Conservation (phyloP, 495 filamentous ascomycete species). For the Arthonia radiata region DNA sequence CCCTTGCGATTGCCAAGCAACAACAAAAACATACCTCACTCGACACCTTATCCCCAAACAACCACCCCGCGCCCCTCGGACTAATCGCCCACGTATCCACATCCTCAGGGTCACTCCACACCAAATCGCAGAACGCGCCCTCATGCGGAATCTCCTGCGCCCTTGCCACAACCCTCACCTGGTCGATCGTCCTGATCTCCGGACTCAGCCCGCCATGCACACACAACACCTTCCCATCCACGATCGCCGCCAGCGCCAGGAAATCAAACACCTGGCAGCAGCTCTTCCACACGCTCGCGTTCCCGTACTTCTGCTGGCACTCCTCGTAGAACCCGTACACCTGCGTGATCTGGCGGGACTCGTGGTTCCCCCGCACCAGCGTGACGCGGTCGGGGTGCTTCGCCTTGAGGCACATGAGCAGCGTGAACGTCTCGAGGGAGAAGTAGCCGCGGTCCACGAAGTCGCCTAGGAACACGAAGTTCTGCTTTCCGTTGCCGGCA, state of each 20-base stretch:
- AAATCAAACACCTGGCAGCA: constrained; percentile 99
- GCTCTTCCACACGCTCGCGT: constrained; percentile 95
- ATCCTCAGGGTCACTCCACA: constrained; percentile 96
- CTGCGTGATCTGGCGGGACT: constrained; percentile 93
- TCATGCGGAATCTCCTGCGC: constrained; percentile 97
- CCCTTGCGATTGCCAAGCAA: constrained; percentile 1
- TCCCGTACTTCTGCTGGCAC: constrained; percentile 92
- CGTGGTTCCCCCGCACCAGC: constrained; percentile 89
- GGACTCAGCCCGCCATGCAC: constrained; percentile 93
- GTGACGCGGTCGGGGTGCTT: constrained; percentile 91
- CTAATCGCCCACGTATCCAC: constrained; percentile 96
- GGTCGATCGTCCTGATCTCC: constrained; percentile 87
- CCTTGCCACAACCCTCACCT: constrained; percentile 88
- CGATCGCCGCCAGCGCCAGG: constrained; percentile 81
- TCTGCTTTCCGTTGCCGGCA: constrained; percentile 39
- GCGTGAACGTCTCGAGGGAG: constrained; percentile 84
- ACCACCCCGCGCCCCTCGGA: constrained; percentile 83
- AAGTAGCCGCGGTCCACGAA: constrained; percentile 97
- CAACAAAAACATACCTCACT: constrained; percentile 31
- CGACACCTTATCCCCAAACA: constrained; percentile 91
- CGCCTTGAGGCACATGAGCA: constrained; percentile 88
- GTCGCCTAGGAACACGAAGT: constrained; percentile 90
- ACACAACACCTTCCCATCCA: constrained; percentile 89
- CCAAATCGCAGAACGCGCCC: constrained; percentile 91
- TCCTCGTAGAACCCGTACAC: constrained; percentile 99